Evolutionary conservation across 352 stramenopile genomes (phyloP).

Genomic region (Globisporangium barbulae): DNA sequence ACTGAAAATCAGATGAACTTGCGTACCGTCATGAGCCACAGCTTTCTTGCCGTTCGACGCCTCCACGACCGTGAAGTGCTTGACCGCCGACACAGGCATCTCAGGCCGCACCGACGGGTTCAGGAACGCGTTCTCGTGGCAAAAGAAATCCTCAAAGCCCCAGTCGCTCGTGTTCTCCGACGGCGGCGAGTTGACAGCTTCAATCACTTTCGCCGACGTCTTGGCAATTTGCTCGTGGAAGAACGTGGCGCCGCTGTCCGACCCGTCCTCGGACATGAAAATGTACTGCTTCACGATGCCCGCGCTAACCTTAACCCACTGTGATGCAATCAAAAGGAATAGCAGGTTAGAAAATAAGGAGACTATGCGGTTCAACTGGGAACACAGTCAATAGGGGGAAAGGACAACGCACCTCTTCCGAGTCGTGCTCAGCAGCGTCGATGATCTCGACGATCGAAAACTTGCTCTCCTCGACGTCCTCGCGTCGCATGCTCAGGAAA

Average conservation of each 20-base stretch:
- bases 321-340: not conserved
- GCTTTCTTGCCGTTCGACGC: conserved; percentile 22
- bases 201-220: conserved; percentile 42
- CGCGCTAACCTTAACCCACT: conserved; percentile 64
- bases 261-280: conserved; percentile 37
- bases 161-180: conserved; percentile 16
- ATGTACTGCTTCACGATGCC: conserved; percentile 74
- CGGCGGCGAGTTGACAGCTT: conserved; percentile 23
- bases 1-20: not conserved
- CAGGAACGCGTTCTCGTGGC: conserved; percentile 62
- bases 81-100: conserved; percentile 32
- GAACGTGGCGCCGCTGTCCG: conserved; percentile 46
- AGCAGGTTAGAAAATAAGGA: not conserved
- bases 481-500: conserved; percentile 56
- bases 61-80: conserved; percentile 65
- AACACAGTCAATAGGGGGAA: not conserved
- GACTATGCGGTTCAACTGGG: not conserved
- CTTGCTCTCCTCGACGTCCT: conserved; percentile 50
- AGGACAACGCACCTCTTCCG: conserved; percentile 40
- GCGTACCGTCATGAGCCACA: conserved; percentile 17
- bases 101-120: conserved; percentile 52
- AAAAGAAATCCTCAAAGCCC: conserved; percentile 53
- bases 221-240: conserved; percentile 54
- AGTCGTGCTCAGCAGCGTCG: conserved; percentile 48
- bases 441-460: conserved; percentile 51